Evolutionary conservation across 768 basidiomycete genomes (phyloP).

Genomic region (Hygrophorus russula): DNA sequence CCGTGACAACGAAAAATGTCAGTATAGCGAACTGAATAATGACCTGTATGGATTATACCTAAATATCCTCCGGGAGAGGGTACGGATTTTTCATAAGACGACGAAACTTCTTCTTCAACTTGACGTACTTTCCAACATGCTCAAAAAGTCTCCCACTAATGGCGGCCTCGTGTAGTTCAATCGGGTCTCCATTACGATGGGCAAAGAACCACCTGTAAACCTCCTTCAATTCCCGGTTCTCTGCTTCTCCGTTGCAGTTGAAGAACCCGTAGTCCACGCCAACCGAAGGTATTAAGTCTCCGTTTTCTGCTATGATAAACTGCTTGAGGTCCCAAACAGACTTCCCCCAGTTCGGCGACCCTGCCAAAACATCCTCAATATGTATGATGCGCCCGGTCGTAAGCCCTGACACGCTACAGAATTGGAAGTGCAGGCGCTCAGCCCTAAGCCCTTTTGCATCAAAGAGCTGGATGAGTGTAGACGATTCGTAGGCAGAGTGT

Average conservation of each 20-base stretch:
- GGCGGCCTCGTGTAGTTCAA: constrained; percentile 24
- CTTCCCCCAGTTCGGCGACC: constrained; percentile 8
- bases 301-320: constrained; percentile 11
- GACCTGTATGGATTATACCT: too few species aligned
- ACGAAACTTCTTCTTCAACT: constrained; percentile 15
- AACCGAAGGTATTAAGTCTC: constrained; percentile 9
- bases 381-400: too few species aligned
- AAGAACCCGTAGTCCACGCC: constrained; percentile 24
- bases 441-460: constrained; percentile 11
- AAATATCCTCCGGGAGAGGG: constrained; percentile 8
- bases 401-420: too few species aligned
- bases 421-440: too few species aligned
- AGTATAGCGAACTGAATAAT: too few species aligned
- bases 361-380: constrained; percentile 17
- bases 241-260: constrained; percentile 20
- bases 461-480: constrained; percentile 16
- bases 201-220: constrained; percentile 23
- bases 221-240: constrained; percentile 16
- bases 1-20: too few species aligned
- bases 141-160: constrained; percentile 19
- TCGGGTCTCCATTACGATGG: constrained; percentile 14
- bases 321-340: constrained; percentile 29
- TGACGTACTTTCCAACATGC: constrained; percentile 13
- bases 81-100: constrained; percentile 22
- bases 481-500: constrained; percentile 15